Conservation (phyloP, 345 rosid species). For the Geranium brycei region DNA sequence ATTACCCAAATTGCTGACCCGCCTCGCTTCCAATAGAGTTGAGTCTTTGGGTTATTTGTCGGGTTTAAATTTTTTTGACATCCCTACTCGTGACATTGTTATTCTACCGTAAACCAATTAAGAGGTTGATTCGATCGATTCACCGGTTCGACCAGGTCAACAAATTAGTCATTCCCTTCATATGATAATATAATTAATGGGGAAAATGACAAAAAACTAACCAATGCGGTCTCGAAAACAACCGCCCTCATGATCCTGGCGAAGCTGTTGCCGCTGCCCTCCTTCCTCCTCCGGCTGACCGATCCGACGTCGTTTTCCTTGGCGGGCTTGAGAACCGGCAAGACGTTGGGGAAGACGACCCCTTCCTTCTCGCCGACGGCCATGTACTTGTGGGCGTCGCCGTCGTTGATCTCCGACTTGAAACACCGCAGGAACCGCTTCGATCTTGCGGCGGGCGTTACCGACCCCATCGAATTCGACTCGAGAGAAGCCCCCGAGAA, state of each 20-base stretch:
- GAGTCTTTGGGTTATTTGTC: no score
- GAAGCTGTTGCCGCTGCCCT: constrained; percentile 9
- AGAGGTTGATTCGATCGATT: no score
- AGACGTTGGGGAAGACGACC: not conserved
- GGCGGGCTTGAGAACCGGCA: not conserved
- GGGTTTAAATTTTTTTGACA: no score
- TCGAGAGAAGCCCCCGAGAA: not conserved
- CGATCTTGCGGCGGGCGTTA: not conserved
- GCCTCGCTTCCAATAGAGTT: no score
- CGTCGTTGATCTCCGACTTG: not conserved
- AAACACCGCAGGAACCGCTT: not conserved
- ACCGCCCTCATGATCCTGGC: constrained; percentile 21
- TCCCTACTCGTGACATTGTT: no score
- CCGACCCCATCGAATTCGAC: not conserved
- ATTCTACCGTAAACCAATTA: no score
- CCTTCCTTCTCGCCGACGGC: not conserved
- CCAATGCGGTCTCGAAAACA: constrained; percentile 35
- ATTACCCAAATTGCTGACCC: no score
- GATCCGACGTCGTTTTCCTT: not conserved
- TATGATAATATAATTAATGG: no score
- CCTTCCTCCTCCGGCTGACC: constrained; percentile 7
- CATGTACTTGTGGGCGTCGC: not conserved
- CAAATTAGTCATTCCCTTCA: no score
- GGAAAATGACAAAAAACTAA: constrained; percentile 6
- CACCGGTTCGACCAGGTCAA: no score